A percentile compares a stretch with the other conserved stretches of the same genome.
These are phyloP conservation scores for Crucihimalaya himalaica DNA, from an alignment of 345 rosid genomes.

Conservation along the genomic window DNA sequence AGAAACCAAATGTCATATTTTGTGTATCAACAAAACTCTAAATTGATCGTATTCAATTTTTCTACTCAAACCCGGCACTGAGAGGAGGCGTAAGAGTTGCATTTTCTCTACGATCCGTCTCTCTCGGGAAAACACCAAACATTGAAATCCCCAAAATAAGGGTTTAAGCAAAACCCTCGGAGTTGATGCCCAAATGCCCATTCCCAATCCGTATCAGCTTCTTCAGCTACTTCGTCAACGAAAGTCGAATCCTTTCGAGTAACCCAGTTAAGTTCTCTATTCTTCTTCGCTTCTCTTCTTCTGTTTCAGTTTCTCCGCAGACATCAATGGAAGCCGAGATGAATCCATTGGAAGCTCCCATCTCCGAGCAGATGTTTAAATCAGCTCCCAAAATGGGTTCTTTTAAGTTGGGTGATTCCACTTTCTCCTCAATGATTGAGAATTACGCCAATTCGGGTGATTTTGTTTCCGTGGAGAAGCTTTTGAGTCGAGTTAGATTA, in stretches of 20 bases:
- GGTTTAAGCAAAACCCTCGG: slow-evolving; percentile 33
- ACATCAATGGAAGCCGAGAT: slow-evolving; percentile 31
- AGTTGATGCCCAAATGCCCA: slow-evolving; percentile 54
- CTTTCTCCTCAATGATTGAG: slow-evolving; percentile 68
- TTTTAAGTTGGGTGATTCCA: slow-evolving; percentile 70
- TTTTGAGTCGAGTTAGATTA: slow-evolving; percentile 58
- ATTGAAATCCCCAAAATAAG: slow-evolving; percentile 19
- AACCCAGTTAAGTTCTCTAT: slow-evolving; percentile 38
- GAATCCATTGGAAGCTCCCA: slow-evolving; percentile 43
- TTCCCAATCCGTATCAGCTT: slow-evolving; percentile 27
- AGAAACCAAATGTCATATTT: no score
- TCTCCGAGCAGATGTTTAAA: slow-evolving; percentile 55
- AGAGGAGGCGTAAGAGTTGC: not conserved
- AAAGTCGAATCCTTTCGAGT: slow-evolving; percentile 37
- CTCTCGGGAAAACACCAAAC: not conserved
- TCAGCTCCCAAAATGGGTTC: slow-evolving; percentile 64
- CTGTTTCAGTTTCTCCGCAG: slow-evolving; percentile 13
- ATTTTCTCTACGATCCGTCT: not conserved
- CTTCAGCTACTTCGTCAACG: slow-evolving; percentile 27
- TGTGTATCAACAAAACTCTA: not conserved
- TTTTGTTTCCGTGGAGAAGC: slow-evolving; percentile 57
- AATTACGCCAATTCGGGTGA: slow-evolving; percentile 58
- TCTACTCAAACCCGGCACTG: no score
- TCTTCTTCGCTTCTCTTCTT: slow-evolving; percentile 32
- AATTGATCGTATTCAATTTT: not conserved